These are phyloP conservation scores for Polygonum aviculare DNA, from an alignment of 148 eudicot species.

Conservation along the genomic window DNA sequence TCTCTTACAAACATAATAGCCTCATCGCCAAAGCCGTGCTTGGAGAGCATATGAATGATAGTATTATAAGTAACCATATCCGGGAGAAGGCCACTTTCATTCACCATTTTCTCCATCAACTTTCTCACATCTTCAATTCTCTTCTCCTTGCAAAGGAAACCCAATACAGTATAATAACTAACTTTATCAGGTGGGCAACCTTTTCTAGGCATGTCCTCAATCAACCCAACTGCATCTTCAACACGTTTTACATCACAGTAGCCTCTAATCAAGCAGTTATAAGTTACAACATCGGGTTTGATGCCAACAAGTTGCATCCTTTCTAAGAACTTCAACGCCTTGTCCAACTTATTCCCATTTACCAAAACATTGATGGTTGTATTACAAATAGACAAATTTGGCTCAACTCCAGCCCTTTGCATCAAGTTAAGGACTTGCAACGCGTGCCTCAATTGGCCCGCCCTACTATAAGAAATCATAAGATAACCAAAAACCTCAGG, in stretches of 20 bases:
- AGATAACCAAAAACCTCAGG: constrained; percentile 28
- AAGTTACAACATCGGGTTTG: constrained; percentile 23
- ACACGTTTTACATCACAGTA: constrained; percentile 25
- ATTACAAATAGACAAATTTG: constrained; percentile 30
- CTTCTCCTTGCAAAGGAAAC: constrained; percentile 30
- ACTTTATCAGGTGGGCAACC: constrained; percentile 37
- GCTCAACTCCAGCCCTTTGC: constrained; percentile 31
- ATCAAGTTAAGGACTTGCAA: constrained; percentile 21
- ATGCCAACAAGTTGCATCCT: constrained; percentile 33
- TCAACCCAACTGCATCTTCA: constrained; percentile 25
- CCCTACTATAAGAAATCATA: constrained; percentile 38
- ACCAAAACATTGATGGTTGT: constrained; percentile 24
- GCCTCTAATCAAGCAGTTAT: constrained; percentile 35
- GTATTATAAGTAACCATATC: constrained; percentile 34
- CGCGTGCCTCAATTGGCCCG: constrained; percentile 27
- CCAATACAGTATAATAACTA: constrained; percentile 35
- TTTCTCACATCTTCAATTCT: constrained; percentile 27
- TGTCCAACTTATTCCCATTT: constrained; percentile 29
- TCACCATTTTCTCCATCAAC: constrained; percentile 28
- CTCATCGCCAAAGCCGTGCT: constrained; percentile 30
- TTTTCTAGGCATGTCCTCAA: constrained; percentile 26
- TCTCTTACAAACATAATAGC: constrained; percentile 27
- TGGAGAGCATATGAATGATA: constrained; percentile 29
- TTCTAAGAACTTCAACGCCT: constrained; percentile 27
- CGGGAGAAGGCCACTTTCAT: constrained; percentile 15